Evolutionary conservation across 2,329 filamentous ascomycete species (phyloP).

Genomic region (Pseudofabraea citricarpa): DNA sequence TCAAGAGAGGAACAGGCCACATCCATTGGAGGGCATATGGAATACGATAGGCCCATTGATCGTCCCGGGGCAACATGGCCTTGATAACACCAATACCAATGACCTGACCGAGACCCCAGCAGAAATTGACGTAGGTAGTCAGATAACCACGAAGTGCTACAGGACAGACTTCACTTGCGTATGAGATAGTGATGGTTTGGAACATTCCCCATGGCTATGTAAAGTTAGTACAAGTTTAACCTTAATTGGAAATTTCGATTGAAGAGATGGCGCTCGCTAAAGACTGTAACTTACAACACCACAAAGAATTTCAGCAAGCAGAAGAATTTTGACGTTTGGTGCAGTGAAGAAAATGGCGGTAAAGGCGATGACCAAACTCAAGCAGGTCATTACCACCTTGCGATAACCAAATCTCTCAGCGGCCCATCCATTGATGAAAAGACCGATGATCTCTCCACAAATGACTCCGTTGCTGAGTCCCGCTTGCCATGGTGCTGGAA

Average conservation of each 20-base stretch:
- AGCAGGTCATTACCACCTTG: slow-evolving; percentile 42
- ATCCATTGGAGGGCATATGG: slow-evolving; percentile 48
- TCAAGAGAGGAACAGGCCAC: slow-evolving; percentile 44
- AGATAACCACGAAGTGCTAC: slow-evolving; percentile 50
- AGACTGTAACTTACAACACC: slow-evolving; percentile 31
- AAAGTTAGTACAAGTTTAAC: slow-evolving; percentile 5
- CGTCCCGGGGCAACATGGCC: slow-evolving; percentile 37
- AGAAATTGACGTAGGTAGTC: slow-evolving; percentile 51
- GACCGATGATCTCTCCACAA: slow-evolving; percentile 39
- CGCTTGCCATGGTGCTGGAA: slow-evolving; percentile 31
- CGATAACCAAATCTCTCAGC: slow-evolving; percentile 47
- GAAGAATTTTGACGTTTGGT: slow-evolving; percentile 38
- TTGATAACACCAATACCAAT: slow-evolving; percentile 46
- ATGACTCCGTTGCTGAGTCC: slow-evolving; percentile 29
- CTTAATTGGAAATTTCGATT: neutral
- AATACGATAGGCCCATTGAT: slow-evolving; percentile 47
- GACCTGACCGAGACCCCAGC: slow-evolving; percentile 48
- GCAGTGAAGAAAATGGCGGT: slow-evolving; percentile 48
- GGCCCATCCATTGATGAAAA: slow-evolving; percentile 44
- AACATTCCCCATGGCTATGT: slow-evolving; percentile 37
- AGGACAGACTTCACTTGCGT: slow-evolving; percentile 47
- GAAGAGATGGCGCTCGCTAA: neutral
- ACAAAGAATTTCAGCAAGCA: slow-evolving; percentile 45
- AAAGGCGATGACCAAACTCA: slow-evolving; percentile 39
- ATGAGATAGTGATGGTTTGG: slow-evolving; percentile 33